Evolutionary conservation across 2,329 filamentous ascomycete genomes (phyloP).

Genomic region (Pseudogymnoascus sp.): DNA sequence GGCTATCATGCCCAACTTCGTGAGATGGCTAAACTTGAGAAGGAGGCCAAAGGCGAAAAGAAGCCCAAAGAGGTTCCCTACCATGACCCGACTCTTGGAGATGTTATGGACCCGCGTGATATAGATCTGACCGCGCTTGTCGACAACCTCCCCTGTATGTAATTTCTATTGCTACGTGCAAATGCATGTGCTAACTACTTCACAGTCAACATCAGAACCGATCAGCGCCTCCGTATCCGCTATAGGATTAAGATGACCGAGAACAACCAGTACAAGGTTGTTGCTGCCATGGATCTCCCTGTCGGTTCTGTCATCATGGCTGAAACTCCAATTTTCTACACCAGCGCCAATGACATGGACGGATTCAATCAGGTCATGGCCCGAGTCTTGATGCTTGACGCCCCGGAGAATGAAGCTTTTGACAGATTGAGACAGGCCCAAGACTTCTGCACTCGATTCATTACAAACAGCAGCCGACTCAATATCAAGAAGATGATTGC

Average conservation of each 20-base stretch:
- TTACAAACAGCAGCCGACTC: neutral
- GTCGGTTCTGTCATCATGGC: neutral
- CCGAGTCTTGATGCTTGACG: neutral
- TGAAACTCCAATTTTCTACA: neutral
- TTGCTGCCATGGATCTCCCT: conserved; percentile 1
- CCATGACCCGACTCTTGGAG: neutral
- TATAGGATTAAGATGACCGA: conserved; percentile 2
- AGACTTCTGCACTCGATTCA: neutral
- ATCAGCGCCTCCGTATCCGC: neutral
- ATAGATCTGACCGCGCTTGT: neutral
- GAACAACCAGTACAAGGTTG: conserved; percentile 3
- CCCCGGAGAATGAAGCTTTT: neutral
- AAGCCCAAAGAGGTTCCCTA: neutral
- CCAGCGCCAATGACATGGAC: neutral
- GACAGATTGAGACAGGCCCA: neutral
- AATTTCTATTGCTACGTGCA: neutral
- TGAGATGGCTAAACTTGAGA: neutral
- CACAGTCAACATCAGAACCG: neutral
- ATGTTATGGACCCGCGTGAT: neutral
- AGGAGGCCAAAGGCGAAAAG: neutral
- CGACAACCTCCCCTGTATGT: neutral
- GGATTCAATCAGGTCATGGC: neutral
- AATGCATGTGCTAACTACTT: neutral
- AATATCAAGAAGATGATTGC: neutral
- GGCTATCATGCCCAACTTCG: neutral